phyloP scores from a whole-genome alignment of 108 stramenopile genomes.

The Cyclostephanos tholiformis region DNA sequence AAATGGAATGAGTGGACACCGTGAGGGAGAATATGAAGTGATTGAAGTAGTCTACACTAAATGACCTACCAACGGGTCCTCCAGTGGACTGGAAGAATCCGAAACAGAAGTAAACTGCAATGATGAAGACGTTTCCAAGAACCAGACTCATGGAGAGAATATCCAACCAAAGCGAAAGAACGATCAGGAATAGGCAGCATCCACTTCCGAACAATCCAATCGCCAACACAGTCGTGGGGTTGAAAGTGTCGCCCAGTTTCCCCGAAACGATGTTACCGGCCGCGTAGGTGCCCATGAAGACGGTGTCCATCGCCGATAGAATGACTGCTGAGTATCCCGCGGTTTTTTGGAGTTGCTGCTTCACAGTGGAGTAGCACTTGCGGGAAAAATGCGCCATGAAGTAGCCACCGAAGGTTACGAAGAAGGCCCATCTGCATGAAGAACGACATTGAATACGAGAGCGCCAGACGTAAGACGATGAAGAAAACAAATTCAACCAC shows the following conservation, averaged over 20 bases:
- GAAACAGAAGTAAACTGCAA: slow-evolving; percentile 88
- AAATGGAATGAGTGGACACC: slow-evolving; percentile 3
- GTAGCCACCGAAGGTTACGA: slow-evolving; percentile 93
- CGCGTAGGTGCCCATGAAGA: slow-evolving; percentile 96
- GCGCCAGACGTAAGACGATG: slow-evolving; percentile 7
- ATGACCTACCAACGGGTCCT: slow-evolving; percentile 72
- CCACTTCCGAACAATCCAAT: slow-evolving; percentile 93
- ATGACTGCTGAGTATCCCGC: slow-evolving; percentile 80
- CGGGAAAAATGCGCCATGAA: slow-evolving; percentile 95
- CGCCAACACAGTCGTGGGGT: slow-evolving; percentile 88
- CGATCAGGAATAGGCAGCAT: slow-evolving; percentile 84
- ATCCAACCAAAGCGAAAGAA: slow-evolving; percentile 83
- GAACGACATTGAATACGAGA: slow-evolving; percentile 1
- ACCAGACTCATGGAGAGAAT: slow-evolving; percentile 59
- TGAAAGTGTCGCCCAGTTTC: slow-evolving; percentile 93
- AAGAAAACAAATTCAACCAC: slow-evolving; percentile 1
- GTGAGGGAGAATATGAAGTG: neutral
- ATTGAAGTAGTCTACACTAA: neutral
- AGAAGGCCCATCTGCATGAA: slow-evolving; percentile 83
- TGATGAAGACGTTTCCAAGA: slow-evolving; percentile 79
- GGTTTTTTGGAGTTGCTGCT: slow-evolving; percentile 76
- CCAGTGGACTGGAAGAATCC: slow-evolving; percentile 97
- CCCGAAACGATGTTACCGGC: slow-evolving; percentile 93
- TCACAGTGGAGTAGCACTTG: slow-evolving; percentile 96
- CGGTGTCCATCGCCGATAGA: slow-evolving; percentile 92